A percentile compares a stretch with the other conserved stretches of the same genome.
Conservation (phyloP, 2,329 filamentous ascomycete genomes). For the Pseudomassariella vexata region DNA sequence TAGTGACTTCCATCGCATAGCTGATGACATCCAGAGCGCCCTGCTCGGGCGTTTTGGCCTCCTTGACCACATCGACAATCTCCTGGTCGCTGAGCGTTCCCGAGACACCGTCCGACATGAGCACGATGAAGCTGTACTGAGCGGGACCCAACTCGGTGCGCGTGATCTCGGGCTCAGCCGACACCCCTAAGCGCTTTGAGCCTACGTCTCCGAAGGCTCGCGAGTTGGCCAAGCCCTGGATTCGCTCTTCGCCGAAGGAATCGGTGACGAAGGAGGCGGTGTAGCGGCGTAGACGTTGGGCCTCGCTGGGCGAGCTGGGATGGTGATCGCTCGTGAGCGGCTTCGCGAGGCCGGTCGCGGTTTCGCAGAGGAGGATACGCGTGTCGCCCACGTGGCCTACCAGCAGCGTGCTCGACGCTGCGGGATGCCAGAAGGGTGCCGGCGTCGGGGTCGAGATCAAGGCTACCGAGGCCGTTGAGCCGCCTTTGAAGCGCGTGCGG, state of each 20-base stretch:
- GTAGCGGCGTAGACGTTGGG: slow-evolving; percentile 76
- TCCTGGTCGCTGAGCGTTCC: slow-evolving; percentile 87
- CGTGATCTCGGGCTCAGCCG: slow-evolving; percentile 84
- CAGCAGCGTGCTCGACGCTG: slow-evolving; percentile 74
- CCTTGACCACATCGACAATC: slow-evolving; percentile 92
- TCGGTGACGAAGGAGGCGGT: slow-evolving; percentile 83
- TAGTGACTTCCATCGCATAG: slow-evolving; percentile 81
- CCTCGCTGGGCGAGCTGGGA: slow-evolving; percentile 80
- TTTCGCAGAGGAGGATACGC: slow-evolving; percentile 82
- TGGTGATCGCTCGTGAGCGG: slow-evolving; percentile 90
- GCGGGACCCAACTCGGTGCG: slow-evolving; percentile 74
- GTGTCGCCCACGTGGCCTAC: slow-evolving; percentile 93
- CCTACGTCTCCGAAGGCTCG: slow-evolving; percentile 90
- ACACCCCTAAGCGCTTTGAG: slow-evolving; percentile 88
- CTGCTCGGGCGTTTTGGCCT: slow-evolving; percentile 84
- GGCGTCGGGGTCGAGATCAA: slow-evolving; percentile 90
- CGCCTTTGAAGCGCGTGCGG: slow-evolving; percentile 77
- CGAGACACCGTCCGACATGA: slow-evolving; percentile 84
- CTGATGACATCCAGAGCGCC: slow-evolving; percentile 72
- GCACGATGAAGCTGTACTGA: slow-evolving; percentile 82
- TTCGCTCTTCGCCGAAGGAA: slow-evolving; percentile 94
- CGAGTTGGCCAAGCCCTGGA: slow-evolving; percentile 88
- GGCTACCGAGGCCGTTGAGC: slow-evolving; percentile 84
- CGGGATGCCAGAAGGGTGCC: slow-evolving; percentile 91
- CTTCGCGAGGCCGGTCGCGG: slow-evolving; percentile 70